A percentile compares a stretch with the other conserved stretches of the same genome.
Evolutionary conservation across 2,329 filamentous ascomycete genomes (phyloP).

Genomic region (Fusarium zealandicum): DNA sequence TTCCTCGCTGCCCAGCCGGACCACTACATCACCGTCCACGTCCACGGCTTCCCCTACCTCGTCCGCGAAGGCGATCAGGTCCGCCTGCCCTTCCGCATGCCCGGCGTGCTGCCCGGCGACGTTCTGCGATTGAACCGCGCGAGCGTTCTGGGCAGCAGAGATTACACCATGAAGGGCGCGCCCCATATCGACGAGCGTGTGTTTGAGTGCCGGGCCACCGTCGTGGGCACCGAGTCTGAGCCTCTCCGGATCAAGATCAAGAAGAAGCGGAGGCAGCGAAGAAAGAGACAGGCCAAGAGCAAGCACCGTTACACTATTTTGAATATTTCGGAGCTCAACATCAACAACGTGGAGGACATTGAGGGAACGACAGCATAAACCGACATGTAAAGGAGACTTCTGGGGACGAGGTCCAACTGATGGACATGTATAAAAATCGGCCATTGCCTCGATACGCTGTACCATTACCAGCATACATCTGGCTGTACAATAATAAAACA

Average conservation of each 20-base stretch:
- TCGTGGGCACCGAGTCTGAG: constrained; percentile 84
- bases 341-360: constrained; percentile 58
- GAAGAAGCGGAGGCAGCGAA: constrained; percentile 79
- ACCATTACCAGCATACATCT: constrained; percentile 40
- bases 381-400: constrained; percentile 6
- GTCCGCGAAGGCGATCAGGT: constrained; percentile 78
- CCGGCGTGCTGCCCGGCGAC: constrained; percentile 79
- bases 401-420: constrained; percentile 19
- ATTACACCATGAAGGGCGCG: constrained; percentile 85
- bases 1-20: constrained; percentile 74
- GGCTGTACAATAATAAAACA: constrained; percentile 42
- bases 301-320: constrained; percentile 92
- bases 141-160: constrained; percentile 80
- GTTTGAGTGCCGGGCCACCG: constrained; percentile 84
- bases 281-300: constrained; percentile 79
- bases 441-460: constrained; percentile 35
- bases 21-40: constrained; percentile 81
- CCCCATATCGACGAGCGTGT: constrained; percentile 84
- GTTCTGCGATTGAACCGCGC: constrained; percentile 88
- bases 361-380: constrained; percentile 36
- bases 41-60: constrained; percentile 82
- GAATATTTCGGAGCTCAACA: constrained; percentile 80
- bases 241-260: constrained; percentile 80
- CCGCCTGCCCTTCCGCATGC: constrained; percentile 82
- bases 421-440: constrained; percentile 37